A percentile compares a stretch with the other conserved stretches of the same genome.
phyloP scores from a whole-genome alignment of 1,139 yeast species.

The Magnusiomyces tetraspermus region DNA sequence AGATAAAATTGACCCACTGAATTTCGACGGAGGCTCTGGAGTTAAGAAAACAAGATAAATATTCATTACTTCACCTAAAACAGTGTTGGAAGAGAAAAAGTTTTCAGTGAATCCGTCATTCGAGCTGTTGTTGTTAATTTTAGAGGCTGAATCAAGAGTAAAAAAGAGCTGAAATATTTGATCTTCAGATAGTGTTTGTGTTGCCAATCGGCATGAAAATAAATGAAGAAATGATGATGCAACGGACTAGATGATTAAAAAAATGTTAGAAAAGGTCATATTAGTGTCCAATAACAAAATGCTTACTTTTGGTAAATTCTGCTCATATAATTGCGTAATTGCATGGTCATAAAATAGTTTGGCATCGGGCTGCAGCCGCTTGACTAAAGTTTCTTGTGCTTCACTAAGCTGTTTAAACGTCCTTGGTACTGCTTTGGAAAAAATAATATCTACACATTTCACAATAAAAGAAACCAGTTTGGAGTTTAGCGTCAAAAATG shows the following conservation, averaged over 20 bases:
- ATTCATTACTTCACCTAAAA: not conserved
- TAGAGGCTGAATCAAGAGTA: not conserved
- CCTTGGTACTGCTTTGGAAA: not conserved
- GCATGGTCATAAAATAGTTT: not conserved
- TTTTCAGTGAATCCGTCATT: not conserved
- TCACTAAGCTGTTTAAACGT: not conserved
- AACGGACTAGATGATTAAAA: not conserved
- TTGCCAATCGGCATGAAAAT: not conserved
- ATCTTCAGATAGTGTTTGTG: not conserved
- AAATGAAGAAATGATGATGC: slow-evolving; percentile 1
- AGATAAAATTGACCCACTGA: too few species aligned
- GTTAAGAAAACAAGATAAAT: not conserved
- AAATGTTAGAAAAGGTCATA: too few species aligned
- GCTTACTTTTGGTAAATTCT: not conserved
- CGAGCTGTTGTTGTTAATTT: not conserved
- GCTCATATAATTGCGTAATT: not conserved
- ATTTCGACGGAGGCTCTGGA: too few species aligned
- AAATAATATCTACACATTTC: not conserved
- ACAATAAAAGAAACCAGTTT: not conserved
- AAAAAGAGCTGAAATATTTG: not conserved
- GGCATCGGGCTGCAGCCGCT: not conserved
- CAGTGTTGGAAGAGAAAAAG: not conserved
- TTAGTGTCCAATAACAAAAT: too few species aligned
- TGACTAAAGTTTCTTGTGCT: not conserved
- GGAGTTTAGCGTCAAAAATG: not conserved